Evolutionary conservation across 1,139 yeast genomes (phyloP).

Genomic region (Blastobotrys malaysiensis): DNA sequence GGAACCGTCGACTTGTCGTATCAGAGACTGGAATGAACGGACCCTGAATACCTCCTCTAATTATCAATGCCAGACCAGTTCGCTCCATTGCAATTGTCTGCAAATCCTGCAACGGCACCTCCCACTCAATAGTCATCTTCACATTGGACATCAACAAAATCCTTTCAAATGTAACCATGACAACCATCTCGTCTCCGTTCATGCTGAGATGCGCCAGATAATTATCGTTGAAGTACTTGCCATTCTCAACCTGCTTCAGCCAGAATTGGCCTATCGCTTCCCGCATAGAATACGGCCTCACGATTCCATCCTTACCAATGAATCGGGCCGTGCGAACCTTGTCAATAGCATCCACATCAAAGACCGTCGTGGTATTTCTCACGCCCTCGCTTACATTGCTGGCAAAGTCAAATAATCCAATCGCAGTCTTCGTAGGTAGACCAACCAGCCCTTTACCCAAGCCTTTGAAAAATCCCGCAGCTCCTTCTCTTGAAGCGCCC

Average conservation of each 20-base stretch:
- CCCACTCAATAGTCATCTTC: slow-evolving; percentile 59
- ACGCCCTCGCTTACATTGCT: slow-evolving; percentile 93
- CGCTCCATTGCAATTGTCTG: slow-evolving; percentile 68
- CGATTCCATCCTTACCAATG: slow-evolving; percentile 61
- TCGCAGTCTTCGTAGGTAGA: slow-evolving; percentile 92
- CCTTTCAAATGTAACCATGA: slow-evolving; percentile 67
- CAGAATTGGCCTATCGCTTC: slow-evolving; percentile 95
- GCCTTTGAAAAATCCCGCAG: slow-evolving; percentile 89
- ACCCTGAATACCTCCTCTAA: slow-evolving; percentile 56
- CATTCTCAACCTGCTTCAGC: slow-evolving; percentile 81
- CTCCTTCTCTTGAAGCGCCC: slow-evolving; percentile 82
- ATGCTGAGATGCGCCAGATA: slow-evolving; percentile 83
- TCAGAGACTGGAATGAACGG: slow-evolving; percentile 81
- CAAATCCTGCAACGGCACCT: slow-evolving; percentile 53
- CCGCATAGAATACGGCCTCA: slow-evolving; percentile 69
- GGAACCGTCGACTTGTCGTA: slow-evolving; percentile 52
- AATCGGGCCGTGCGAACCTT: slow-evolving; percentile 79
- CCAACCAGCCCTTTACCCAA: slow-evolving; percentile 94
- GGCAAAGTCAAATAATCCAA: slow-evolving; percentile 90
- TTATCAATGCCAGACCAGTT: slow-evolving; percentile 68
- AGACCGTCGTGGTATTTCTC: slow-evolving; percentile 84
- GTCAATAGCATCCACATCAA: slow-evolving; percentile 73
- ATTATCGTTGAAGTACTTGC: slow-evolving; percentile 60
- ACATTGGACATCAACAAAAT: slow-evolving; percentile 69
- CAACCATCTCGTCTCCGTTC: slow-evolving; percentile 68